Percentiles rank a stretch among this genome's conserved stretches.
phyloP scores from a whole-genome alignment of 495 filamentous ascomycete species.

The Xylaria bambusicola region DNA sequence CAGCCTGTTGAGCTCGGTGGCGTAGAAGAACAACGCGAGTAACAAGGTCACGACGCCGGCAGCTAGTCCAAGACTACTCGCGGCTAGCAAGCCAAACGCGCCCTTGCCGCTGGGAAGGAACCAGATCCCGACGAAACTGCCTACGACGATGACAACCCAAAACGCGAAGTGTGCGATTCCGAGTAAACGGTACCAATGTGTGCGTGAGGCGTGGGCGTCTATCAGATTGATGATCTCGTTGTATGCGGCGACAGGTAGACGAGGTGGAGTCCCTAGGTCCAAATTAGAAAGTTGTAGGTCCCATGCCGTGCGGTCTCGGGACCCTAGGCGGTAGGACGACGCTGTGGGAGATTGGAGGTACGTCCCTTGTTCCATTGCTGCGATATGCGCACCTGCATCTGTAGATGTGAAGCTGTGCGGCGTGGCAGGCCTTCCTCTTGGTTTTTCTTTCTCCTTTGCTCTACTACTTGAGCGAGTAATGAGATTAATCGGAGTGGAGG shows the following conservation, averaged over 20 bases:
- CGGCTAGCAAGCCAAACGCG: slow-evolving; percentile 75
- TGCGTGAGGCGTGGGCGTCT: slow-evolving; percentile 63
- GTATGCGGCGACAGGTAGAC: slow-evolving; percentile 54
- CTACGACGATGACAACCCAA: slow-evolving; percentile 65
- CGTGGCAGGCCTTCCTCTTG: slow-evolving; percentile 8
- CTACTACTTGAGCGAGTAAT: not conserved
- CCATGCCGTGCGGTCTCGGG: slow-evolving; percentile 22
- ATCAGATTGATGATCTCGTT: slow-evolving; percentile 72
- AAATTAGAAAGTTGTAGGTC: slow-evolving; percentile 26
- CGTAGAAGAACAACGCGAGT: slow-evolving; percentile 83
- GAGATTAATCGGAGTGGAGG: slow-evolving; percentile 18
- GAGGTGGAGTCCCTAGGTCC: slow-evolving; percentile 21
- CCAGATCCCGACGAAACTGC: slow-evolving; percentile 80
- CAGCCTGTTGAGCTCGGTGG: slow-evolving; percentile 78
- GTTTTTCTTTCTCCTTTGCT: not conserved
- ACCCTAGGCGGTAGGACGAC: slow-evolving; percentile 16
- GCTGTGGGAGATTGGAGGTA: slow-evolving; percentile 41
- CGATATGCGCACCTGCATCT: slow-evolving; percentile 73
- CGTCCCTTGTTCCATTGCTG: slow-evolving; percentile 44
- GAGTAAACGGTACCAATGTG: slow-evolving; percentile 66
- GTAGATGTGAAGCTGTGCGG: slow-evolving; percentile 60
- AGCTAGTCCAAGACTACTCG: slow-evolving; percentile 73
- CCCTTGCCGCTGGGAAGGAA: slow-evolving; percentile 75
- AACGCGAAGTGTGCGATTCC: slow-evolving; percentile 71
- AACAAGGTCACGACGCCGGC: slow-evolving; percentile 81